Evolutionary conservation across 805 yeast genomes (phyloP), one percentile per base, ranked within the genome.

Genomic region (Diddensiella caesifluorescens): DNA sequence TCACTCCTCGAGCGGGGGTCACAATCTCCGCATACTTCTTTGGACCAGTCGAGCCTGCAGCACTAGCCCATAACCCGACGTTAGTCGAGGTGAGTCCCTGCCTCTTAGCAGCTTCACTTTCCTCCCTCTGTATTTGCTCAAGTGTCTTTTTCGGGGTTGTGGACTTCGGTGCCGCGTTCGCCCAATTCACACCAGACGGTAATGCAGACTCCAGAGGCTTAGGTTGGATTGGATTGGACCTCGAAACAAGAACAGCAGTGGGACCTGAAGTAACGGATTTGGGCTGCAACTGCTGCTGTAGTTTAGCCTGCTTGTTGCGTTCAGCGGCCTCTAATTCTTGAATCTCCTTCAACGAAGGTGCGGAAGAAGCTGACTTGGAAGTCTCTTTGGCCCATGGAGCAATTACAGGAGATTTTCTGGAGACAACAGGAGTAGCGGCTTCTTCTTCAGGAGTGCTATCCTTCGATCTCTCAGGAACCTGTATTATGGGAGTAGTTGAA

Each of bases 91-190:
- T 39, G 12, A 31, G 16, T 30, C 27, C 26, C 33, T 30, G 31
- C 37, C 45, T 46, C 36, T 43, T 43, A 9, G 55, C 50, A 3
- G 53, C 60, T 22, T 51, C 56, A 34, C 53, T 62, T 41, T 64
- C 69, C 47, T 67, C 71, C 39, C 47, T 53, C 49, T 64, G 68
- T 39, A 65, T 64, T 39, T 65, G 63, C 9, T 61, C 59, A 20
- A 65, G 46, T 1, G 67, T 52, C 44, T 60, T 60, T 35, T 53
- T 56, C 5, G 60, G 57, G 3, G 47, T 46, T 4, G 52, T 15
- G 4, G 47, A 29, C 3, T 40, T 48, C 3, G 59, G 41, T 31
- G 45, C 35, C 22, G 52, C 41, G 21, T 47, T 40, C 18, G 52
- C 54, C 56, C 60, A 51, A n/a, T 52, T 51, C 5, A 58, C 55